These are phyloP conservation scores for Phalaenopsis aphrodite DNA, from an alignment of 106 monocot species.

Conservation along the genomic window DNA sequence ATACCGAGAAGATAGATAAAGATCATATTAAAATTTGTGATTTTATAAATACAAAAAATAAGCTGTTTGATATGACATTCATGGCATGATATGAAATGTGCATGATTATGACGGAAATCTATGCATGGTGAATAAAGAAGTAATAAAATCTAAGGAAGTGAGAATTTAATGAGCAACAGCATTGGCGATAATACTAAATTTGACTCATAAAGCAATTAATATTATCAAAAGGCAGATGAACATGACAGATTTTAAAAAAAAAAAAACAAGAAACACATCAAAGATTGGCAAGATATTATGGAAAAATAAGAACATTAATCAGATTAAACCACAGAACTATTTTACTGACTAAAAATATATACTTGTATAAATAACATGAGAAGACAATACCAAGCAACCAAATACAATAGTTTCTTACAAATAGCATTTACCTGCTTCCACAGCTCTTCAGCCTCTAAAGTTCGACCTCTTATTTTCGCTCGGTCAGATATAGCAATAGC, in stretches of 20 bases:
- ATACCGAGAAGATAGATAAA: too few species aligned
- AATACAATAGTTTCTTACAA: neutral
- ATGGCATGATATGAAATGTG: too few species aligned
- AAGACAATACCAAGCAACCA: neutral
- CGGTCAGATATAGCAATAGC: slow-evolving; percentile 98
- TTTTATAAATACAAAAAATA: too few species aligned
- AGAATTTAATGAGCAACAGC: neutral
- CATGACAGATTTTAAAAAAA: neutral
- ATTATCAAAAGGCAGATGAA: neutral
- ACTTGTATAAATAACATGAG: neutral
- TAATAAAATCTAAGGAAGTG: neutral
- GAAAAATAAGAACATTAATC: neutral
- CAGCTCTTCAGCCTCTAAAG: slow-evolving; percentile 96
- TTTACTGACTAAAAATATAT: neutral
- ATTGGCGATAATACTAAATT: neutral
- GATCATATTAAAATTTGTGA: too few species aligned
- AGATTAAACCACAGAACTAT: neutral
- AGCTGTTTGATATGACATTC: too few species aligned
- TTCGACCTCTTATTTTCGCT: slow-evolving; percentile 92
- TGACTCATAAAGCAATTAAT: neutral
- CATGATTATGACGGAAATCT: too few species aligned
- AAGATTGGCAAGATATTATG: neutral
- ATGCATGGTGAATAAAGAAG: neutral
- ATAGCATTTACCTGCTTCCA: slow-evolving; percentile 75
- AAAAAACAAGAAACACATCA: neutral